Evolutionary conservation across 768 basidiomycete genomes (phyloP).

Genomic region (Hemileccinum rubropunctum): DNA sequence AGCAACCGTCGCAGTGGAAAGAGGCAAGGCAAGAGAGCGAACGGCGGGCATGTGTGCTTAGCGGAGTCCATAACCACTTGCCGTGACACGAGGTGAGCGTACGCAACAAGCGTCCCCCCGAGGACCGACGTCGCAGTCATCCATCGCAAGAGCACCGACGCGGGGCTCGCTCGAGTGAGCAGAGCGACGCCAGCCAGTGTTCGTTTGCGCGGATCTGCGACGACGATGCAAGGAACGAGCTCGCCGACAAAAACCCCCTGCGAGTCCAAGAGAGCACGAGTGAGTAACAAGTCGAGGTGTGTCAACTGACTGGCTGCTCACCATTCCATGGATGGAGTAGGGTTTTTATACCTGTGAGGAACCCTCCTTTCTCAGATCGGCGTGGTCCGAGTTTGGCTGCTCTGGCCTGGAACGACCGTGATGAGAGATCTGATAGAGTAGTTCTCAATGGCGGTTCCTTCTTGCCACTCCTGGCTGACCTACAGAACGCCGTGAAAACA

Average conservation of each 20-base stretch:
- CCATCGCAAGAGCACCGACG: slow-evolving; percentile 64
- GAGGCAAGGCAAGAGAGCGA: no score
- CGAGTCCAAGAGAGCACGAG: slow-evolving; percentile 1
- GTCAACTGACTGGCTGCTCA: slow-evolving; percentile 11
- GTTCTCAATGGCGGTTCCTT: not conserved
- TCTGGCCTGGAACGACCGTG: slow-evolving; percentile 3
- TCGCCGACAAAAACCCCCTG: slow-evolving; percentile 5
- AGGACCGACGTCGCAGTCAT: slow-evolving; percentile 70
- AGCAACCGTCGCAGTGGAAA: no score
- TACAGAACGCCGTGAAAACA: not conserved
- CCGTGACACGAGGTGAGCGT: slow-evolving; percentile 11
- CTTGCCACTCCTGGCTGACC: slow-evolving; percentile 2
- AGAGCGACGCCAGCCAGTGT: slow-evolving; percentile 21
- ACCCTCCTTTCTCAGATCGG: slow-evolving; percentile 3
- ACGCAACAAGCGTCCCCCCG: slow-evolving; percentile 21
- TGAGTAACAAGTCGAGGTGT: slow-evolving; percentile 4
- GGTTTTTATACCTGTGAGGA: slow-evolving; percentile 16
- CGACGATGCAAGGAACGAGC: slow-evolving; percentile 34
- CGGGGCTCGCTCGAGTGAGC: slow-evolving; percentile 25
- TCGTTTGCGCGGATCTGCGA: slow-evolving; percentile 32
- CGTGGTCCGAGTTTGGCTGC: not conserved
- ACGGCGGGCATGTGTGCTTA: not conserved
- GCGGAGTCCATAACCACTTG: not conserved
- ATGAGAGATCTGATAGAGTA: slow-evolving; percentile 8
- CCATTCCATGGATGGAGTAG: not conserved